Percentiles rank a stretch among this genome's conserved stretches.
Evolutionary conservation across 108 stramenopile species (phyloP).

Genomic region (Skeletonema marinoi): DNA sequence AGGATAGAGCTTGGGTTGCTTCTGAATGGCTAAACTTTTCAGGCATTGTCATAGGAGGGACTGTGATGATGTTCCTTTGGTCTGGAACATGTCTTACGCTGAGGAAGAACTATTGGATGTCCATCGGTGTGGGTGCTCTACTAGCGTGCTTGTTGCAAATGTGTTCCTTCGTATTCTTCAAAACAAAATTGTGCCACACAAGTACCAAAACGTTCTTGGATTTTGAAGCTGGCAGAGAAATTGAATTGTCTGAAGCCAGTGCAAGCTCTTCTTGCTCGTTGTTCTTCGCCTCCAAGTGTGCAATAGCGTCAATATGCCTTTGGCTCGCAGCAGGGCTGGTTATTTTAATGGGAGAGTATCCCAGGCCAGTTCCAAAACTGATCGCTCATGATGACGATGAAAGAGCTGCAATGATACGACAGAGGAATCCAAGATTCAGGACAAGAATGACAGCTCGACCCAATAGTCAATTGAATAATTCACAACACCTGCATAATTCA

Average conservation of each 20-base stretch:
- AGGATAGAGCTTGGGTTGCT: slow-evolving; percentile 34
- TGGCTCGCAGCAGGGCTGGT: slow-evolving; percentile 17
- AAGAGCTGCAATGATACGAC: slow-evolving; percentile 6
- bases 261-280: slow-evolving; percentile 41
- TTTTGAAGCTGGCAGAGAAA: slow-evolving; percentile 19
- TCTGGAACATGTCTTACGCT: slow-evolving; percentile 29
- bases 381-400: slow-evolving; percentile 30
- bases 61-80: slow-evolving; percentile 43
- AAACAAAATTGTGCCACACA: slow-evolving; percentile 37
- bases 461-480: not conserved
- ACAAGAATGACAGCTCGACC: not conserved
- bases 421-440: not conserved
- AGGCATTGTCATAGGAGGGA: slow-evolving; percentile 32
- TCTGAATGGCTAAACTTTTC: slow-evolving; percentile 33
- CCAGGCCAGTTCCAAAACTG: slow-evolving; percentile 35
- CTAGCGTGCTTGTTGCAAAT: slow-evolving; percentile 24
- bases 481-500: not conserved
- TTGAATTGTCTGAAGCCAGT: not conserved
- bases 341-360: slow-evolving; percentile 32
- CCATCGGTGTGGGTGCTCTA: slow-evolving; percentile 18
- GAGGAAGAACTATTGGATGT: slow-evolving; percentile 24
- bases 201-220: slow-evolving; percentile 23
- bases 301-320: slow-evolving; percentile 29
- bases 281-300: slow-evolving; percentile 45
- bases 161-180: slow-evolving; percentile 40